phyloP scores from a whole-genome alignment of 306 rosid genomes.

The Astragalus glycyphyllos region DNA sequence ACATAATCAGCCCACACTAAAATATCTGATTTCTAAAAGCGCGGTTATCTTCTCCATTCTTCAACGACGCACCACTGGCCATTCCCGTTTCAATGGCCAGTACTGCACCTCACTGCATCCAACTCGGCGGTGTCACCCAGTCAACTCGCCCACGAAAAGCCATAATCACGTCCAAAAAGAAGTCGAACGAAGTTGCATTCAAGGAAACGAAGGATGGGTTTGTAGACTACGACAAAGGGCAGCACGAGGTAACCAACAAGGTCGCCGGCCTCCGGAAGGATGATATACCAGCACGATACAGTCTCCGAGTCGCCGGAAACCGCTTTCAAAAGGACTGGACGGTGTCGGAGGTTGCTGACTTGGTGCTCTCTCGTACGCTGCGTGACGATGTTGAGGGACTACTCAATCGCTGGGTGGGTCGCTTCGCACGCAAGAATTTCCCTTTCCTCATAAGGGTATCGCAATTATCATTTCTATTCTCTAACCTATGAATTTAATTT shows the following conservation, averaged over 20 bases:
- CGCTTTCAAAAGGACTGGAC: slow-evolving; percentile 91
- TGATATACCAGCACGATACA: slow-evolving; percentile 66
- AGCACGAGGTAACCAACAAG: slow-evolving; percentile 58
- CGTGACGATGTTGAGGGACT: slow-evolving; percentile 70
- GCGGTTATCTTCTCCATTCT: slow-evolving; percentile 38
- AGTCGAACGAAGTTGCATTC: slow-evolving; percentile 53
- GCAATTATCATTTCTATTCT: not conserved
- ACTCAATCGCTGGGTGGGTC: slow-evolving; percentile 86
- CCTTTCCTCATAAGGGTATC: slow-evolving; percentile 76
- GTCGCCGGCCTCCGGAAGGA: slow-evolving; percentile 66
- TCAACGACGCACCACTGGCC: slow-evolving; percentile 3
- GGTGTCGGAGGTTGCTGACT: slow-evolving; percentile 70
- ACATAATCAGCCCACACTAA: too few species aligned
- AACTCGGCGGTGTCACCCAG: slow-evolving; percentile 34
- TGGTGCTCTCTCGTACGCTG: slow-evolving; percentile 54
- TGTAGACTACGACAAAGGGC: slow-evolving; percentile 85
- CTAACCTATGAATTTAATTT: not conserved
- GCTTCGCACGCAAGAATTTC: slow-evolving; percentile 86
- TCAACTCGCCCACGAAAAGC: slow-evolving; percentile 34
- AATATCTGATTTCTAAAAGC: slow-evolving; percentile 6
- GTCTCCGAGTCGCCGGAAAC: slow-evolving; percentile 65
- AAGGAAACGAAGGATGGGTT: slow-evolving; percentile 69
- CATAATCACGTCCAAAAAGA: slow-evolving; percentile 45
- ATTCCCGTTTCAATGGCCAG: slow-evolving; percentile 52
- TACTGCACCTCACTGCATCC: slow-evolving; percentile 41